Conservation (phyloP, 371 early-diverging fungal species). For the Apophysomyces ossiformis region DNA sequence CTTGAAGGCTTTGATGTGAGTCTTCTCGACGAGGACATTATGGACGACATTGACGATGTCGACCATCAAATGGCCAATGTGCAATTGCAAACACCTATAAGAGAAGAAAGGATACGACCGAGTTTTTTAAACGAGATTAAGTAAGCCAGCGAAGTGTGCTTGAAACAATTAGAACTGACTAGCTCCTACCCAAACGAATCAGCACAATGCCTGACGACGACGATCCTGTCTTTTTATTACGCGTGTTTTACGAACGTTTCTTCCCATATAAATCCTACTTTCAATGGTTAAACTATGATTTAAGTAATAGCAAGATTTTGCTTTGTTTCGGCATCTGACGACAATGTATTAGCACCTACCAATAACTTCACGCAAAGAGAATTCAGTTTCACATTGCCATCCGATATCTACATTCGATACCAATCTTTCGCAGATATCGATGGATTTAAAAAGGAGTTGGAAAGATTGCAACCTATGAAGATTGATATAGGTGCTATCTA, state of each 20-base stretch:
- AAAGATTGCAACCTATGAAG: slow-evolving; percentile 80
- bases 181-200: background rate
- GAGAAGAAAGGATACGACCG: background rate
- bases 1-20: slow-evolving; percentile 25
- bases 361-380: slow-evolving; percentile 86
- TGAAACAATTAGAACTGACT: background rate
- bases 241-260: slow-evolving; percentile 80
- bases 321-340: background rate
- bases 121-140: background rate
- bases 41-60: slow-evolving; percentile 17
- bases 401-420: slow-evolving; percentile 89
- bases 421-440: slow-evolving; percentile 77
- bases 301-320: slow-evolving; percentile 41
- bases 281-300: slow-evolving; percentile 85
- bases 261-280: slow-evolving; percentile 85
- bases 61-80: slow-evolving; percentile 29
- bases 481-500: slow-evolving; percentile 99
- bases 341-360: slow-evolving; percentile 35
- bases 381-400: slow-evolving; percentile 87
- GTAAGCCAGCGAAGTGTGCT: background rate
- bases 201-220: slow-evolving; percentile 18
- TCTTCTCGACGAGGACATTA: slow-evolving; percentile 27
- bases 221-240: slow-evolving; percentile 50
- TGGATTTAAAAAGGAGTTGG: slow-evolving; percentile 80
- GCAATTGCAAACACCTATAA: slow-evolving; percentile 22